Evolutionary conservation across 306 rosid genomes (phyloP), one percentile per base, ranked within the genome.

Genomic region (Glycine soja): DNA sequence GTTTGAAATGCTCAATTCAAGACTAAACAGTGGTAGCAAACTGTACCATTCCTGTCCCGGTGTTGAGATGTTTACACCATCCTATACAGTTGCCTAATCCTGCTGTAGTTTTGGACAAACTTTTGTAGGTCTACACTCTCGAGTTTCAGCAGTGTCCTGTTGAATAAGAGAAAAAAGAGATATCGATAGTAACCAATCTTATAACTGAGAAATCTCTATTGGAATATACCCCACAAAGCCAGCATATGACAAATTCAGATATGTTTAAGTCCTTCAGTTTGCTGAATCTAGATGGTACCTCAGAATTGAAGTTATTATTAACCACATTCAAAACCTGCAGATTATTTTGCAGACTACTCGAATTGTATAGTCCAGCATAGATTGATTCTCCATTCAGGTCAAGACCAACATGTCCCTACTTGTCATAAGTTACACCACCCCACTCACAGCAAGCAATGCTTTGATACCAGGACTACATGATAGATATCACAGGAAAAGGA

Each of bases 391-490:
- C 24, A 57, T 65, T 75, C 0, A 75, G 57, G 14, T 82, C 72
- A 5, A 82, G 71, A 6, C 81, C 72, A 47, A 82, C 77, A 47
- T 57, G 72, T 13, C 85, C 81, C 7, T 79, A n/a, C 0, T 57
- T n/a, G 16, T 43, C 69, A 57, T 84, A 87, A 11, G 56, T 30
- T 1, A 89, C 87, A n/a, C 30, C 30, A 24, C 30, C 30, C 30
- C 2, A 24, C 30, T 24, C 30, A 24, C 30, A 24, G 30, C 1
- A 24, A 1, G 30, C 30, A 24, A 24, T 24, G 30, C 30, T 24
- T 24, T 24, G 30, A 24, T 24, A 24, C 51, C 40, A 53, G 1
- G 14, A 52, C 42, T 24, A 69, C 40, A 74, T 52, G 43, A 78
- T 51, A 68, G 32, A 81, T 43, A 68, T 64, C 59, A 70, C 47